These are phyloP conservation scores for Erythrobasidium yunnanense DNA, from an alignment of 768 basidiomycete genomes.

Conservation along the genomic window DNA sequence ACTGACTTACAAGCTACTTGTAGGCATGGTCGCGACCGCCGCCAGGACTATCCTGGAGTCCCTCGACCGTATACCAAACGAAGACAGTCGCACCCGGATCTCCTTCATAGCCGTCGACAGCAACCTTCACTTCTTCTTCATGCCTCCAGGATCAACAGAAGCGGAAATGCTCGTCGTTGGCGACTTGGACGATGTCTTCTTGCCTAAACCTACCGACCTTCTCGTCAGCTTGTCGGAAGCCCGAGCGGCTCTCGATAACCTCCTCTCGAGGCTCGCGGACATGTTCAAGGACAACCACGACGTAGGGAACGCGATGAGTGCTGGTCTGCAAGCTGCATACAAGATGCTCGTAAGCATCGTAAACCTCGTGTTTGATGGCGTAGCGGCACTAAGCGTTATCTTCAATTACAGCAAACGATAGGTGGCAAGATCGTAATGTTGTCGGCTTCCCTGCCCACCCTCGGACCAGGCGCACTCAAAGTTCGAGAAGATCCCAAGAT, in stretches of 20 bases:
- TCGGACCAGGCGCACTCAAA: conserved; percentile 84
- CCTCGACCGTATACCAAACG: conserved; percentile 87
- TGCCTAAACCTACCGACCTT: conserved; percentile 92
- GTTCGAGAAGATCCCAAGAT: conserved; percentile 94
- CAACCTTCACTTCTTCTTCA: conserved; percentile 91
- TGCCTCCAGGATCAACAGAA: conserved; percentile 55
- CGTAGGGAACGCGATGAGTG: conserved; percentile 85
- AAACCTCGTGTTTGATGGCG: background rate
- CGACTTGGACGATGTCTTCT: conserved; percentile 91
- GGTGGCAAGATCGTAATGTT: conserved; percentile 88
- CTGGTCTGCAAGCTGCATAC: conserved; percentile 88
- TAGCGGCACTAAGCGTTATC: background rate
- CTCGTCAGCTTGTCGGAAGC: conserved; percentile 86
- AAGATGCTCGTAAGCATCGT: conserved; percentile 67
- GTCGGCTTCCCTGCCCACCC: conserved; percentile 70
- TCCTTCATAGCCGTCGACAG: conserved; percentile 84
- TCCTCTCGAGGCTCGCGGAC: conserved; percentile 73
- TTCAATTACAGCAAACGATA: conserved; percentile 57
- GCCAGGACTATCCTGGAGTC: conserved; percentile 92
- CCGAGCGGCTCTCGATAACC: conserved; percentile 62
- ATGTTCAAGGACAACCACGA: conserved; percentile 97
- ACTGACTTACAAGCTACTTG: background rate
- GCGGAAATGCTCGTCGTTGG: conserved; percentile 93
- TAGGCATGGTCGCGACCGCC: conserved; percentile 96
- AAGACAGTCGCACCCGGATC: conserved; percentile 81